Conservation (phyloP, 2,329 filamentous ascomycete genomes). For the Niveomyces coronatus region DNA sequence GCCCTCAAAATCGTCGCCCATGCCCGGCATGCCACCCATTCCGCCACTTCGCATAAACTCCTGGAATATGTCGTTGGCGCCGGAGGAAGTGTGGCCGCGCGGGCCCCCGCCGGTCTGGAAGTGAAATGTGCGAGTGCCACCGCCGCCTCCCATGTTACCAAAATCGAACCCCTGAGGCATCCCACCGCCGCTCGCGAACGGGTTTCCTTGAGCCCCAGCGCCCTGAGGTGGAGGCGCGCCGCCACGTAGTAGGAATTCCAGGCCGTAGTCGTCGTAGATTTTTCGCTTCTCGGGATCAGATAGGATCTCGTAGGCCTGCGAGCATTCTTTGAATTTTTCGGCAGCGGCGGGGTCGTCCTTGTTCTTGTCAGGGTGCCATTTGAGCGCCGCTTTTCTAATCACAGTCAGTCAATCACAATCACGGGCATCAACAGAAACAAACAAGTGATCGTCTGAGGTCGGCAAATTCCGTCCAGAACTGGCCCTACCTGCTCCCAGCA, state of each 20-base stretch:
- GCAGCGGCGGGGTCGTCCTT: conserved; percentile 74
- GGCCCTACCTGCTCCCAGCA: too few relatives aligned
- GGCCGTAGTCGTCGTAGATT: conserved; percentile 86
- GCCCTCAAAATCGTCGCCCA: conserved; percentile 39
- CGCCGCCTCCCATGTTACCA: conserved; percentile 30
- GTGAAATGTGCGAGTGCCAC: conserved; percentile 48
- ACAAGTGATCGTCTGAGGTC: too few relatives aligned
- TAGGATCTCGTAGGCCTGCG: conserved; percentile 95
- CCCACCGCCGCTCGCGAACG: conserved; percentile 47
- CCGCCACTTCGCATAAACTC: conserved; percentile 61
- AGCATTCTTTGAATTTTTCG: conserved; percentile 97
- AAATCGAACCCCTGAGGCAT: conserved; percentile 52
- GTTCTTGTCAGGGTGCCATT: conserved; percentile 97
- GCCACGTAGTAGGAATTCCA: conserved; percentile 83
- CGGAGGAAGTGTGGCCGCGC: conserved; percentile 69
- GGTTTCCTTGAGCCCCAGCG: conserved; percentile 43
- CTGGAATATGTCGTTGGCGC: conserved; percentile 74
- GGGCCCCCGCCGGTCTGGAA: conserved; percentile 47
- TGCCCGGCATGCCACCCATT: conserved; percentile 28
- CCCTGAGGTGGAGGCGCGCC: conserved; percentile 58
- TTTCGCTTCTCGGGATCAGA: conserved; percentile 96
- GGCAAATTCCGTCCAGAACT: too few relatives aligned
- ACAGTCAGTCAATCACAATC: conserved; percentile 10
- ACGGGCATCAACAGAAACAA: not conserved
- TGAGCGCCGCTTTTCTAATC: conserved; percentile 74